Percentiles rank a stretch among this genome's conserved stretches.
Conservation (phyloP, 441 rosid genomes). For the Adansonia grandidieri region DNA sequence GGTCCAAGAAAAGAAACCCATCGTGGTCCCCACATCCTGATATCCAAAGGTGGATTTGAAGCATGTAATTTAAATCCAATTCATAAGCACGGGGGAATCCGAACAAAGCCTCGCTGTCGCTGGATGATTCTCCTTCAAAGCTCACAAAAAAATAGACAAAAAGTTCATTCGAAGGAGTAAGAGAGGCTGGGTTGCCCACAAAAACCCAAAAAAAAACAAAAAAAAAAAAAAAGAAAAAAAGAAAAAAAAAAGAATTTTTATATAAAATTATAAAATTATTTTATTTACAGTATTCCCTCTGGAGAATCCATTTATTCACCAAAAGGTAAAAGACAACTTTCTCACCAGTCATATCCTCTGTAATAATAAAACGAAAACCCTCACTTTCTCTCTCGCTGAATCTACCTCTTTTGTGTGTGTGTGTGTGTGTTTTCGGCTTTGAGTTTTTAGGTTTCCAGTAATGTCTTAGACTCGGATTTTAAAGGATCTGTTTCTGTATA, state of each 20-base stretch:
- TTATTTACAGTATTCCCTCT: neutral
- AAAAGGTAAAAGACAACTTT: neutral
- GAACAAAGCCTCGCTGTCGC: conserved; percentile 37
- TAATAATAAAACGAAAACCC: conserved; percentile 27
- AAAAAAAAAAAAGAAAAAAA: too few species aligned
- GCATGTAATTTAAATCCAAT: conserved; percentile 33
- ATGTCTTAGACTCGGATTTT: conserved; percentile 33
- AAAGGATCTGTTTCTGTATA: conserved; percentile 41
- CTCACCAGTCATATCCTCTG: neutral
- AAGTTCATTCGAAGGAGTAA: neutral
- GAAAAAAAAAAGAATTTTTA: neutral
- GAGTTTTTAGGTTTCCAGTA: conserved; percentile 40
- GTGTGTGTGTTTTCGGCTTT: conserved; percentile 2
- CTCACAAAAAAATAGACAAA: conserved; percentile 6
- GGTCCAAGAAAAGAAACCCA: conserved; percentile 8
- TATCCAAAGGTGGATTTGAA: conserved; percentile 47
- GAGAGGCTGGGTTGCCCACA: too few species aligned
- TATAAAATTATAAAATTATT: neutral
- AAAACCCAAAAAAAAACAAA: too few species aligned
- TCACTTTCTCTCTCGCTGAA: neutral
- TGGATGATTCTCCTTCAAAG: conserved; percentile 33
- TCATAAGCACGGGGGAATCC: conserved; percentile 47
- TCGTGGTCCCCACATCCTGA: conserved; percentile 27
- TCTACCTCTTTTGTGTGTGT: neutral
- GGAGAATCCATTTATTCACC: neutral